Conservation (phyloP, 306 rosid species). For the Neltuma alba region DNA sequence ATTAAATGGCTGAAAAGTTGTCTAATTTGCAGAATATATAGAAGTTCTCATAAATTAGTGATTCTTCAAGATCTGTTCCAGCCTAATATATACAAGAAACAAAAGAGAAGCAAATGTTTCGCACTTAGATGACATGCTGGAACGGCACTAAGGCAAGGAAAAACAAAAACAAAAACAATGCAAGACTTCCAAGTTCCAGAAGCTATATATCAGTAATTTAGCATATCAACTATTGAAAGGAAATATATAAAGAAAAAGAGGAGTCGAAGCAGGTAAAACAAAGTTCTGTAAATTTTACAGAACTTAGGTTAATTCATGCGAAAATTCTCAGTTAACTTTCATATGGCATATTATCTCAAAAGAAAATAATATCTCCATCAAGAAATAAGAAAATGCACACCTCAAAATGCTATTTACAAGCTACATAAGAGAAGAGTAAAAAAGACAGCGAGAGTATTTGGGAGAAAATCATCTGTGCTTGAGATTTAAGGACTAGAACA, state of each 20-base stretch:
- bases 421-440: neutral
- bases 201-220: neutral
- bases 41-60: too few relatives aligned
- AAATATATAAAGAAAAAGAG: too few relatives aligned
- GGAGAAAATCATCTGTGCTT: neutral
- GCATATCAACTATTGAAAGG: slow-evolving; percentile 4
- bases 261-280: neutral
- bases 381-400: neutral
- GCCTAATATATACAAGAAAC: slow-evolving; percentile 5
- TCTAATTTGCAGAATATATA: slow-evolving; percentile 8
- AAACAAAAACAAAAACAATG: neutral
- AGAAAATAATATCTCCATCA: neutral
- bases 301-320: neutral
- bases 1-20: neutral
- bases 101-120: neutral
- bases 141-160: neutral
- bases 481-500: neutral
- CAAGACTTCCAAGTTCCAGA: neutral
- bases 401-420: neutral
- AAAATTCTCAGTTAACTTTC: slow-evolving; percentile 3
- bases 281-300: neutral
- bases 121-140: neutral
- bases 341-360: slow-evolving; percentile 3
- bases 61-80: slow-evolving; percentile 4
- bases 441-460: neutral